Evolutionary conservation across 441 rosid species (phyloP).

Genomic region (Pelargonium australe): DNA sequence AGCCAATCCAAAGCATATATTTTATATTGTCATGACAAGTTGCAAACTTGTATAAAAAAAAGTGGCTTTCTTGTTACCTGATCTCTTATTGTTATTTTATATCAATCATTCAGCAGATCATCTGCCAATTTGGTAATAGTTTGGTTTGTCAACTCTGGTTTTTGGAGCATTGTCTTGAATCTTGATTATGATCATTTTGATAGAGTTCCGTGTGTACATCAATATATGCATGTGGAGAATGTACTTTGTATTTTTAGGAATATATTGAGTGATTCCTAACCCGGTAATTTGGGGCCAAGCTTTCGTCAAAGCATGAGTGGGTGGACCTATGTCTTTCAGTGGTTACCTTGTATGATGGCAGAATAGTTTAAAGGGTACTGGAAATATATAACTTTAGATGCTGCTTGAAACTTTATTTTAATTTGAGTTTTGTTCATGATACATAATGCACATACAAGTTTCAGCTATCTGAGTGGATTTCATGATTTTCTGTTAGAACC

Average conservation of each 20-base stretch:
- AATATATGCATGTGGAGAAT: not conserved
- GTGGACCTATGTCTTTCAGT: no score
- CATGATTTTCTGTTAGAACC: constrained; percentile 42
- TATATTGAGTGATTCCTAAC: not conserved
- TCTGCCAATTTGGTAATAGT: not conserved
- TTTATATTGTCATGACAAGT: no score
- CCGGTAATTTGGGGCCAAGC: no score
- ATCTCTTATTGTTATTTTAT: not conserved
- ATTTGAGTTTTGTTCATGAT: no score
- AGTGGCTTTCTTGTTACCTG: not conserved
- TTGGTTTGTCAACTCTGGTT: not conserved
- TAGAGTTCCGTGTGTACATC: not conserved
- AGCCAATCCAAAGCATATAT: no score
- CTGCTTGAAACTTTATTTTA: no score
- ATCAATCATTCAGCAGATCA: not conserved
- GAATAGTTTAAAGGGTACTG: no score
- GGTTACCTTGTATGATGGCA: no score
- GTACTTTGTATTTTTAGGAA: not conserved
- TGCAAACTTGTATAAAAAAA: no score
- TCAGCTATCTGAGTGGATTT: constrained; percentile 10
- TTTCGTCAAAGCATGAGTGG: no score
- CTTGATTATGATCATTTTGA: not conserved
- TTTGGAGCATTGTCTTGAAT: not conserved
- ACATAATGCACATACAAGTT: not conserved
- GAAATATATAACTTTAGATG: no score